Evolutionary conservation across 352 stramenopile species (phyloP), one percentile per base, ranked within the genome.

Genomic region (Blastocystis hominis): DNA sequence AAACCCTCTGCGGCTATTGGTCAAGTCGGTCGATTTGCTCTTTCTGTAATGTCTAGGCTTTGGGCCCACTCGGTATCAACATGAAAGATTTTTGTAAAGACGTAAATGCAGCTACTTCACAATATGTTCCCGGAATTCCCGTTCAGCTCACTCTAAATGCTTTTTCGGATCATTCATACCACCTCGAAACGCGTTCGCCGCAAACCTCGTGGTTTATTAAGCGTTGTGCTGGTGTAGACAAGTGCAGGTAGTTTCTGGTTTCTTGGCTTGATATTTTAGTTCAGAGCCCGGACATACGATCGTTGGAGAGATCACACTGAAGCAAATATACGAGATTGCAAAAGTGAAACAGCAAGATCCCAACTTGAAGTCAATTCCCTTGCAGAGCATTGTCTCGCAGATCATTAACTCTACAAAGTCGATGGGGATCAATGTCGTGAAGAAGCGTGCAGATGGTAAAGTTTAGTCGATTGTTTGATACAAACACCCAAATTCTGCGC

Each of bases 61-160:
- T 98, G 15, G 96, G 96, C 91, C 96, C 96, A 50, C 91, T 98
- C 2, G 96, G 96, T 86, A 94, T 99, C 50, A 99, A 99, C 91
- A 99, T 99, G 96, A 97, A 97, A 90, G 94, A 98, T 90, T 99
- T 99, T 91, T 98, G 95, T 92, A 98, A 98, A 91, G 93, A 95
- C 75, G 98, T 98, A 90, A 98, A 98, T 90, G 95, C 97, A 24
- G 92, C 92, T 86, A 98, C 95, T 50, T 91, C 92, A 90, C 92
- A 94, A 61, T 92, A 97, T 63, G 91, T 93, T 77, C 93, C 95
- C 36, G 95, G 96, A 81, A 95, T 94, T 55, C 95, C 95, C 34
- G 91, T 98, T 38, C 93, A 93, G 10, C 94, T 98, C 3, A 91
- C 94, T 89, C 91, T 98, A 0, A 94, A 92, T 40, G 96, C 96